Evolutionary conservation across 2,329 filamentous ascomycete species (phyloP), one percentile per base, ranked within the genome.

Genomic region (Arthrocladium fulminans): DNA sequence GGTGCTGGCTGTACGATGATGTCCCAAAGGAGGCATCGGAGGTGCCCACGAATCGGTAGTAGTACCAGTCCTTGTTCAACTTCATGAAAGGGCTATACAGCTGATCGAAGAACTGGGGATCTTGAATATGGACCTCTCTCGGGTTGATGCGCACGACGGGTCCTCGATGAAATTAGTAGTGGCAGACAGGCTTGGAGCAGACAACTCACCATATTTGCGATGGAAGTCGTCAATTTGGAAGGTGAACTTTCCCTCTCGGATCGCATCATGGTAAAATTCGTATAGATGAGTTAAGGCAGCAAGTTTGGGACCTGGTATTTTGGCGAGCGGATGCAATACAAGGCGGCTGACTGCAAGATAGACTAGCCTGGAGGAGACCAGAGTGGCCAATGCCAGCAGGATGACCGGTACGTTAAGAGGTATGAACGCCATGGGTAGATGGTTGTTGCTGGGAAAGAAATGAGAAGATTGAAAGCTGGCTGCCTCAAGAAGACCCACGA

Each of bases 221-320:
- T 67, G 66, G 42, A 67, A 53, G 30, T 64, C 57, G 20, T 63
- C 53, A 22, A 68, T 62, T 51, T 65, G 59, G 51, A 63, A 66
- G 12, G 61, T 55, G 50, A 63, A 67, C 50, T 59, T 58, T 23
- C 64, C 64, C 12, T 47, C 42, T 10, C 53, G 46, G 13, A 63
- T 50, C n/a, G 62, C 57, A 48, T 65, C 61, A 22, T 54, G 54
- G 32, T 61, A 61, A 24, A 55, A 54, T 22, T 61, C 59, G 45
- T 61, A 60, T 43, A 46, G 48, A 32, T 47, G 54, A 25, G 47
- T 49, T 22, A 45, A 17, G 15, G 29, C 30, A n/a, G 47, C 47
- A 19, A 44, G 2, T 15, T 44, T 45, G 19, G 47, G 47, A n/a
- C 47, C 47, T n/a, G 47, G 47, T n/a, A 51, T 3, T 37, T 42